These are phyloP conservation scores for Gossypium davidsonii DNA, from an alignment of 441 rosid genomes.

Conservation along the genomic window DNA sequence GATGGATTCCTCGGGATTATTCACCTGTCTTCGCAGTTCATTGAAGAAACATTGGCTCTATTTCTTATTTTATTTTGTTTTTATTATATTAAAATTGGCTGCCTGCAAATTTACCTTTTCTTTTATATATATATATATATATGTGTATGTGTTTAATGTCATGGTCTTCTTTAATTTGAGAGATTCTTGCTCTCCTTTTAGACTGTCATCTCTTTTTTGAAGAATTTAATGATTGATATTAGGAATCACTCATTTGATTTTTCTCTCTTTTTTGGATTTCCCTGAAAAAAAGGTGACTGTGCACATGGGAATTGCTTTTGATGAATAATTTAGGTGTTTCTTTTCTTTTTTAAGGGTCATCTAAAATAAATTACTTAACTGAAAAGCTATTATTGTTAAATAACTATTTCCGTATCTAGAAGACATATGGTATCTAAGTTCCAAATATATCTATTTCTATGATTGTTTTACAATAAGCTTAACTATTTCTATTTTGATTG, in stretches of 20 bases:
- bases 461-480: not conserved
- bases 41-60: conserved; percentile 29
- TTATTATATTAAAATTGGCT: conserved; percentile 12
- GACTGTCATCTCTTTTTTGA: conserved; percentile 32
- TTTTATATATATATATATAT: too few species aligned
- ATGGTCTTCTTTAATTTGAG: conserved; percentile 14
- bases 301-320: conserved; percentile 55
- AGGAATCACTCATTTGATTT: conserved; percentile 17
- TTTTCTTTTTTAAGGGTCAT: conserved; percentile 28
- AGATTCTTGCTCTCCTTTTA: conserved; percentile 24
- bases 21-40: conserved; percentile 22
- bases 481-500: conserved; percentile 2
- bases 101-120: conserved; percentile 19
- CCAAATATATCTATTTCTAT: not conserved
- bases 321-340: conserved; percentile 25
- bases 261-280: conserved; percentile 15
- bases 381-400: conserved; percentile 6
- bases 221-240: conserved; percentile 35
- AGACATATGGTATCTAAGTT: conserved; percentile 12
- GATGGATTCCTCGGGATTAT: conserved; percentile 14
- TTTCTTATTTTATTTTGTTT: conserved; percentile 17
- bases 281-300: conserved; percentile 11
- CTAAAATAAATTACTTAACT: conserved; percentile 10
- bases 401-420: not conserved
- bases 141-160: too few species aligned